Base-by-base conservation (phyloP, 768 basidiomycete genomes). In the Suillus alpinus region DNA sequence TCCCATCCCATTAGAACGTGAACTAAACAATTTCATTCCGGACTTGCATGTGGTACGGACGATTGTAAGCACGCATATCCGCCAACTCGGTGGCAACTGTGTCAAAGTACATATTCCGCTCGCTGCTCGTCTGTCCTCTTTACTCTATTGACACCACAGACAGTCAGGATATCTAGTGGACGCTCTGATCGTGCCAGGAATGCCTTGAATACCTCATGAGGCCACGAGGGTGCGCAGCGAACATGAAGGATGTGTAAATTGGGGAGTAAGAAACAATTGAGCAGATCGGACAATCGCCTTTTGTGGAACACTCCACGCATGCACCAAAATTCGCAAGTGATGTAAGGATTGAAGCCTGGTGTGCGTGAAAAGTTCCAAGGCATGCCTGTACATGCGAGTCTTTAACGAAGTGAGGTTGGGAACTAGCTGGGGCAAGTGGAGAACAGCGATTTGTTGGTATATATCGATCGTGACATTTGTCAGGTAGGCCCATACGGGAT, bases 101-200 rank as follows among this genome's bases (percentile, higher is more conserved):
- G n/a, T n/a, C n/a, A n/a, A n/a, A n/a, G n/a, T n/a, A 20, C 9
- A 10, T 43, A 43, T 20, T 43, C 41, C 10, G n/a, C 41, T 43
- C 18, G 18, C 18, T 43, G n/a, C 4, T 43, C 41, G 12, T 20
- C n/a, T 43, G n/a, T n/a, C n/a, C 9, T 43, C n/a, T 2, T 7
- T 4, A 3, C n/a, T 1, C 10, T n/a, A n/a, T n/a, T n/a, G n/a
- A n/a, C 1, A 2, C 9, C 3, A 9, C 4, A 2, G n/a, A 10
- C 4, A 9, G 5, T 20, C 41, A 43, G n/a, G 2, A 9, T 43
- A n/a, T 43, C 41, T n/a, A 20, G n/a, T 12, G 41, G 41, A 43
- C 41, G 20, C n/a, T 10, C 41, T 20, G 41, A 43, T 4, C 41
- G 41, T 43, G n/a, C 9, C n/a, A 43, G 41, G 41, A 43, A 43